Percentiles rank a stretch among this genome's conserved stretches.
These are phyloP conservation scores for Hypoxylon sp. DNA, from an alignment of 2,329 filamentous ascomycete species.

Conservation along the genomic window DNA sequence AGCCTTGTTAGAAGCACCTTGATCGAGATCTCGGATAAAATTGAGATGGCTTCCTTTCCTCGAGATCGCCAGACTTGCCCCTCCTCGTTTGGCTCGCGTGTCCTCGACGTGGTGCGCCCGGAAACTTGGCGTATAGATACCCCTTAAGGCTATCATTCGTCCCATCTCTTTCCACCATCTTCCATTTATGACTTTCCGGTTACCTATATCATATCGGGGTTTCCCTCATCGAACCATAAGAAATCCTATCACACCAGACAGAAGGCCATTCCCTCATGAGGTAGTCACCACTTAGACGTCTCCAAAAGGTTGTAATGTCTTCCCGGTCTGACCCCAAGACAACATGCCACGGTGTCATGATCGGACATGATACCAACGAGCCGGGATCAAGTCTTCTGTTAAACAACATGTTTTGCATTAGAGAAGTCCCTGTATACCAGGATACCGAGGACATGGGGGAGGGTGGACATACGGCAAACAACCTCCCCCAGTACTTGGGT, in stretches of 20 bases:
- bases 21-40: slow-evolving; percentile 17
- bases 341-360: not conserved
- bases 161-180: not conserved
- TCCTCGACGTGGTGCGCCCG: too few species aligned
- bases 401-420: too few species aligned
- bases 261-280: not conserved
- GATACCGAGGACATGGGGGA: too few species aligned
- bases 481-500: too few species aligned
- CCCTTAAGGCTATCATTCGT: not conserved
- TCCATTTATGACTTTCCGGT: not conserved
- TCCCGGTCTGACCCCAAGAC: not conserved
- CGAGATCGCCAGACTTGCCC: slow-evolving; percentile 6
- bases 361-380: too few species aligned
- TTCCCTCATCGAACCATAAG: not conserved
- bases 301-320: not conserved
- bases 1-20: not conserved
- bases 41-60: not conserved
- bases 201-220: not conserved
- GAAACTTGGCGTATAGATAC: not conserved
- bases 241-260: not conserved
- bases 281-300: not conserved
- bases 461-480: too few species aligned
- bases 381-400: too few species aligned
- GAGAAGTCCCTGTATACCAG: too few species aligned
- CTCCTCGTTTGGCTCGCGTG: not conserved